Evolutionary conservation across 208 protist species (phyloP).

Genomic region (Herpetomonas samuelpessoai): DNA sequence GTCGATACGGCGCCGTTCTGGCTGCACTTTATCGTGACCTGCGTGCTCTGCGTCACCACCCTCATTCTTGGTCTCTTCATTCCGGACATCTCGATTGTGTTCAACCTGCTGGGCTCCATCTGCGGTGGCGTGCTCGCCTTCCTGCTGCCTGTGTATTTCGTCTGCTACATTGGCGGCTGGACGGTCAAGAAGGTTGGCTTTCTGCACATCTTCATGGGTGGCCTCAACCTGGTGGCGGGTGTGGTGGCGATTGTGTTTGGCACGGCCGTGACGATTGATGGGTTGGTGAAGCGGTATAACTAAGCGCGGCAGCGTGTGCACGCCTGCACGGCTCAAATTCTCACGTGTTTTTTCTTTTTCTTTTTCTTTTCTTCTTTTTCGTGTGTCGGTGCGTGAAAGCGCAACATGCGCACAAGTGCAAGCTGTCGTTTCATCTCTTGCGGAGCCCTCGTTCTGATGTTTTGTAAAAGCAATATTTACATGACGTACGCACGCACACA

Average conservation of each 20-base stretch:
- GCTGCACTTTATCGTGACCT: slow-evolving; percentile 29
- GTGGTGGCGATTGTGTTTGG: slow-evolving; percentile 61
- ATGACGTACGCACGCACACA: too few relatives aligned
- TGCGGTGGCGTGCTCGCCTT: slow-evolving; percentile 59
- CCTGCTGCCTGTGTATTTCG: slow-evolving; percentile 53
- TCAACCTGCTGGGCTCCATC: slow-evolving; percentile 58
- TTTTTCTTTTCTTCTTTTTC: not conserved
- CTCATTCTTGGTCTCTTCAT: slow-evolving; percentile 58
- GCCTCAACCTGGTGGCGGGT: slow-evolving; percentile 42
- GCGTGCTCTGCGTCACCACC: slow-evolving; percentile 19
- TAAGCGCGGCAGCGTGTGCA: not conserved
- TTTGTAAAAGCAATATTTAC: too few relatives aligned
- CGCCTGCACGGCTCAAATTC: not conserved
- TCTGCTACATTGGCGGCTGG: slow-evolving; percentile 51
- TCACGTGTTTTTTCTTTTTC: not conserved
- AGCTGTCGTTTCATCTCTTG: too few relatives aligned
- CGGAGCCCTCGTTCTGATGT: too few relatives aligned
- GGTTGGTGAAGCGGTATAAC: slow-evolving; percentile 18
- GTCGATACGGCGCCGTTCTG: slow-evolving; percentile 30
- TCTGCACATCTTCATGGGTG: slow-evolving; percentile 29
- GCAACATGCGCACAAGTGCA: too few relatives aligned
- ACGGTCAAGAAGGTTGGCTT: slow-evolving; percentile 26
- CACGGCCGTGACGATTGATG: slow-evolving; percentile 38
- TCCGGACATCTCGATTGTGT: slow-evolving; percentile 62
- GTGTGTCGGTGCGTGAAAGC: too few relatives aligned